phyloP scores from a whole-genome alignment of 306 rosid species.

The Geum urbanum region DNA sequence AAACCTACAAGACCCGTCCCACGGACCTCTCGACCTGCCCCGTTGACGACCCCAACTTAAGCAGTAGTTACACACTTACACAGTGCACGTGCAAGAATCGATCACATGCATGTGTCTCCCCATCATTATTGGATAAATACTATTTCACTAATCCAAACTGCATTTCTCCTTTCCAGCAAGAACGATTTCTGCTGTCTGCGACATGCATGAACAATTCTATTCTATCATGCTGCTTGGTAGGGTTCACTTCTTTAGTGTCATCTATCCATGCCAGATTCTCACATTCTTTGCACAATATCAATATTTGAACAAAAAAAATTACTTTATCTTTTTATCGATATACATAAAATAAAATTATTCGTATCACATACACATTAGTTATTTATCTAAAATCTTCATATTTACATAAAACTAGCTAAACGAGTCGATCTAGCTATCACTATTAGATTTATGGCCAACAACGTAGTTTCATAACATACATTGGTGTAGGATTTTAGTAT shows the following conservation, averaged over 20 bases:
- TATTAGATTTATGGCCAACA: neutral
- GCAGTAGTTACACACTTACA: too few species aligned
- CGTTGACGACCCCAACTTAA: too few species aligned
- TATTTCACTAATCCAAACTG: neutral
- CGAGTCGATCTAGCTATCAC: neutral
- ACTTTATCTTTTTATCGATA: too few species aligned
- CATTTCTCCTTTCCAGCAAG: constrained; percentile 4
- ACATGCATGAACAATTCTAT: neutral
- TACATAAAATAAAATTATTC: neutral
- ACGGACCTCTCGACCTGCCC: too few species aligned
- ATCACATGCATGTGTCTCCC: neutral
- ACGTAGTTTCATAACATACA: neutral
- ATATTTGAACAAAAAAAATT: too few species aligned
- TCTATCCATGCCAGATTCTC: neutral
- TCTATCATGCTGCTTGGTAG: neutral
- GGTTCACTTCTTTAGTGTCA: neutral
- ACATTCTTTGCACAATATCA: too few species aligned
- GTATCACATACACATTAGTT: neutral
- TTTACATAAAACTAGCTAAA: neutral
- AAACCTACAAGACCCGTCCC: too few species aligned
- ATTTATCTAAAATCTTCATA: too few species aligned
- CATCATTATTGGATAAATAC: neutral
- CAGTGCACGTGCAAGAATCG: constrained; percentile 6
- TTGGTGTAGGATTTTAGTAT: neutral
- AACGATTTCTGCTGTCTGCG: constrained; percentile 19